Base-by-base conservation (phyloP, 2,329 filamentous ascomycete species). In the Botrytis pseudocinerea region DNA sequence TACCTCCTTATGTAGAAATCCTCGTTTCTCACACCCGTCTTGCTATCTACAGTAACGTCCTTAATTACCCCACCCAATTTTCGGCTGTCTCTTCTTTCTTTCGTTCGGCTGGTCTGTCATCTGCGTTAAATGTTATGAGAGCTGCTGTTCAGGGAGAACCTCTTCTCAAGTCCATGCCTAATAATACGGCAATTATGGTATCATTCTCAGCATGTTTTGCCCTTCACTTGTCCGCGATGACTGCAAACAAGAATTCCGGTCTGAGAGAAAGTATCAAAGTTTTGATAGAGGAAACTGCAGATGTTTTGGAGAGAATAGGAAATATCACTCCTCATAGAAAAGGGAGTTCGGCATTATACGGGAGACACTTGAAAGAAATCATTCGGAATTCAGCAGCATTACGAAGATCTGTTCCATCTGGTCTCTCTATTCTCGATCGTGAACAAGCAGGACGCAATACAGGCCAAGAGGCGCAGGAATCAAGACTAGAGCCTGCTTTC, bases 131-230 rank as follows among this genome's bases (percentile, higher is more conserved):
- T 73, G 92, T 93, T 7, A 88, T 93, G 85, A 88, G 91, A 35
- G 90, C 90, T 2, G 91, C 91, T 0, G 92, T 93, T 9, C 91
- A 93, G 80, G 91, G 91, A 48, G 91, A 93, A 78, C 83, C 85
- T 0, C 87, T 91, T 74, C 85, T 93, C 0, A 89, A 89, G 72
- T 93, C 91, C 0, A 93, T 93, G 91, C 91, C 91, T 0, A 93
- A 93, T 81, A 93, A 93, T 77, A 93, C 91, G 88, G 91, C 72
- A 92, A 93, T 77, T 76, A 93, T 93, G 92, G 92, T 93, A 20
- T 92, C 91, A 1, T 93, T 93, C 76, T 91, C 91, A 0, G 90
- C 90, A n/a, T 92, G 89, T 77, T 92, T 91, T 75, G 90, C 90
- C 81, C 73, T 92, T n/a, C 87, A 88, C 16, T 84, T 92, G 7